A percentile compares a stretch with the other conserved stretches of the same genome.
Evolutionary conservation across 208 protist species (phyloP).

Genomic region (Wallacemonas sp.): DNA sequence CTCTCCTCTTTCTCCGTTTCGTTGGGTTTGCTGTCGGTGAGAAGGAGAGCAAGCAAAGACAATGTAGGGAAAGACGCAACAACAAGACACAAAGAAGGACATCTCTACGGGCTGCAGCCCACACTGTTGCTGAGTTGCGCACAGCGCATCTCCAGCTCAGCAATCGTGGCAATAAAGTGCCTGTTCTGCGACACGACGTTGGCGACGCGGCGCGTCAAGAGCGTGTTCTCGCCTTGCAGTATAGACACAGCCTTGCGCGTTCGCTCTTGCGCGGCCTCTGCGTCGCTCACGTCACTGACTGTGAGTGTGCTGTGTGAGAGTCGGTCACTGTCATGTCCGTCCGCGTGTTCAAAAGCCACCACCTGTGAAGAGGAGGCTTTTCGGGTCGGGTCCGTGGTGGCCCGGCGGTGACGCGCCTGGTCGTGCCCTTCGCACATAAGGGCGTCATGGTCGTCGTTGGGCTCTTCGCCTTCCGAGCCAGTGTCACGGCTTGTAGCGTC

Average conservation of each 20-base stretch:
- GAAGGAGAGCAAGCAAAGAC: background rate
- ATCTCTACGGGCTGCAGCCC: background rate
- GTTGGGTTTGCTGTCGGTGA: too few species aligned
- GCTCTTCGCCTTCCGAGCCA: too few species aligned
- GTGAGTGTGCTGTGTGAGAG: background rate
- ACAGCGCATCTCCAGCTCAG: conserved; percentile 16
- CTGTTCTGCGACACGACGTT: conserved; percentile 25
- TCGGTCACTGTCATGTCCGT: background rate
- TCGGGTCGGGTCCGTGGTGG: background rate
- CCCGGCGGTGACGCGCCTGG: too few species aligned
- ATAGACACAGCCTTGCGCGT: conserved; percentile 9
- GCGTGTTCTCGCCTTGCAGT: conserved; percentile 22
- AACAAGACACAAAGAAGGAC: background rate
- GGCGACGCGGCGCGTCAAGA: conserved; percentile 23
- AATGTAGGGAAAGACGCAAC: background rate
- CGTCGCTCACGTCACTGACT: background rate
- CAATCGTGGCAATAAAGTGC: conserved; percentile 19
- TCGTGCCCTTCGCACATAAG: too few species aligned
- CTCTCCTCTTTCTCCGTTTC: too few species aligned
- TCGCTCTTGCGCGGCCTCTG: background rate
- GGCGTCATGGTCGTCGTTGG: too few species aligned
- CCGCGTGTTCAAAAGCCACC: background rate
- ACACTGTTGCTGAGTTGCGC: conserved; percentile 1
- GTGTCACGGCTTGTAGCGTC: too few species aligned
- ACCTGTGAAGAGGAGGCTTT: background rate